Percentiles rank a stretch among this genome's conserved stretches.
These are phyloP conservation scores for Phytophthora palmivora DNA, from an alignment of 352 stramenopile species.

Conservation along the genomic window DNA sequence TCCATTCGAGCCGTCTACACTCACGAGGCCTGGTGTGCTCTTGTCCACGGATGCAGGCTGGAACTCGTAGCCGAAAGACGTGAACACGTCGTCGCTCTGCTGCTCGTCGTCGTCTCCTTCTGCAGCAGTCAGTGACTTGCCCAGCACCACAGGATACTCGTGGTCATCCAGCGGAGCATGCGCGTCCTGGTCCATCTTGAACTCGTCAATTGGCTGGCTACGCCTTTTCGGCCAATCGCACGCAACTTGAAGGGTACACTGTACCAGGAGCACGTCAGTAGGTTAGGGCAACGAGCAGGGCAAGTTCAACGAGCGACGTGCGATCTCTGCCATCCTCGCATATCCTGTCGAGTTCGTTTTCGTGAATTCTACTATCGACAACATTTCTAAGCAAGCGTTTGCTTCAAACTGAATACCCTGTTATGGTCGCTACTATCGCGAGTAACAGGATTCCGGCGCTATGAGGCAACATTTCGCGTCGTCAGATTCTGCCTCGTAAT, in stretches of 20 bases:
- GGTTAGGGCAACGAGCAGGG: slow-evolving; percentile 15
- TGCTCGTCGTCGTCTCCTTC: slow-evolving; percentile 15
- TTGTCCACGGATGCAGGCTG: slow-evolving; percentile 83
- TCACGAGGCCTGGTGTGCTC: slow-evolving; percentile 67
- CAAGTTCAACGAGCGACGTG: slow-evolving; percentile 43
- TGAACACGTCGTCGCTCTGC: slow-evolving; percentile 43
- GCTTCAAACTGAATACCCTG: slow-evolving; percentile 3
- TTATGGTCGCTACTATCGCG: background rate
- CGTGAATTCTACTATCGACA: background rate
- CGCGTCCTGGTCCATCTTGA: background rate
- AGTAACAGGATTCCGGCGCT: slow-evolving; percentile 20
- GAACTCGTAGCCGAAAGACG: slow-evolving; percentile 87
- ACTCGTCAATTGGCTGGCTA: slow-evolving; percentile 17
- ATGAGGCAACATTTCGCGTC: slow-evolving; percentile 21
- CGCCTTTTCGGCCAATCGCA: slow-evolving; percentile 25
- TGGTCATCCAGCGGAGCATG: slow-evolving; percentile 43
- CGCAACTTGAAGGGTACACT: slow-evolving; percentile 34
- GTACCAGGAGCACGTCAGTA: slow-evolving; percentile 41
- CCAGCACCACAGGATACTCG: slow-evolving; percentile 67
- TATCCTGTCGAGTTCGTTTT: slow-evolving; percentile 15
- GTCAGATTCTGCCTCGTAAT: slow-evolving; percentile 10
- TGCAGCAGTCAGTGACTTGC: slow-evolving; percentile 43
- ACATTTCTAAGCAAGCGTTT: background rate
- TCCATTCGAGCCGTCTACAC: slow-evolving; percentile 59
- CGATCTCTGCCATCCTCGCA: slow-evolving; percentile 11